A percentile compares a stretch with the other conserved stretches of the same genome.
Evolutionary conservation across 441 rosid species (phyloP).

Genomic region (Macaranga tanarius): DNA sequence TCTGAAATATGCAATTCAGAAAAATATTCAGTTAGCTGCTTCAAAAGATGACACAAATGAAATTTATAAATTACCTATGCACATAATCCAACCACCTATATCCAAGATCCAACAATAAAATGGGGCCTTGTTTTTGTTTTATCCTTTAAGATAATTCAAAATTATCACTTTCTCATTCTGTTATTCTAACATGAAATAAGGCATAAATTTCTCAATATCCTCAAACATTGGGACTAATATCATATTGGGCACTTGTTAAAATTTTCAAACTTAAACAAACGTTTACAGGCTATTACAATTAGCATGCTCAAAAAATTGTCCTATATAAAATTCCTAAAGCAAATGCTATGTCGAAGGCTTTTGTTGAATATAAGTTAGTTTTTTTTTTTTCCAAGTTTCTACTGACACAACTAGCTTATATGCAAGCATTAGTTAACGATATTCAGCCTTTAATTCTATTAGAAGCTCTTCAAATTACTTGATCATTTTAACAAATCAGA

Average conservation of each 20-base stretch:
- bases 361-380: too few relatives aligned
- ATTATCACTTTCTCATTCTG: too few relatives aligned
- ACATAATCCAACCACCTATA: background rate
- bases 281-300: background rate
- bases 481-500: background rate
- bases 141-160: background rate
- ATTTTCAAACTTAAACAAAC: background rate
- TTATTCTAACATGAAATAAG: background rate
- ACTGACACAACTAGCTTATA: too few relatives aligned
- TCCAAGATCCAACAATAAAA: background rate
- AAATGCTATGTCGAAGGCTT: too few relatives aligned
- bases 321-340: too few relatives aligned
- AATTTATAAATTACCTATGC: background rate
- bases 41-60: background rate
- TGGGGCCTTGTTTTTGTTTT: background rate
- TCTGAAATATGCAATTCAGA: slow-evolving; percentile 39
- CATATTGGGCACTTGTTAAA: background rate
- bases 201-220: background rate
- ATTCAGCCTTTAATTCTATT: too few relatives aligned
- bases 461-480: too few relatives aligned
- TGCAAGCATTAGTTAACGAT: too few relatives aligned
- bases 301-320: background rate
- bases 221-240: background rate
- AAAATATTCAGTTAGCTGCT: background rate
- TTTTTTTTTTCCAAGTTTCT: too few relatives aligned